These are phyloP conservation scores for Stygiomarasmius scandens DNA, from an alignment of 1,284 basidiomycete species.

Conservation along the genomic window DNA sequence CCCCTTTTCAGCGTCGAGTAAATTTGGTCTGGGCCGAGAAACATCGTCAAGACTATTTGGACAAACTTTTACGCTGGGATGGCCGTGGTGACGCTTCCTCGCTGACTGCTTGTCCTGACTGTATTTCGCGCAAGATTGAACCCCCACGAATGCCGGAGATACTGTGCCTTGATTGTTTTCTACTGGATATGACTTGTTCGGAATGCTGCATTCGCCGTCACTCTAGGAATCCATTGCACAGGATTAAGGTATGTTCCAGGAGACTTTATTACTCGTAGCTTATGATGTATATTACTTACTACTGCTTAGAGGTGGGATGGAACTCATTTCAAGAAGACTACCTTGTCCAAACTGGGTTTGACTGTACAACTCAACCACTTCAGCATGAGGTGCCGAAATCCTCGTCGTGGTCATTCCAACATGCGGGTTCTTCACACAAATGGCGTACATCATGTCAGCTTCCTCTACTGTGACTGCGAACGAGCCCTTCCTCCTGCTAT, in stretches of 20 bases:
- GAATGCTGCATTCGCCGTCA: neutral
- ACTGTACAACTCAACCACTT: constrained; percentile 3
- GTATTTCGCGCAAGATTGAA: neutral
- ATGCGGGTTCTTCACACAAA: constrained; percentile 3
- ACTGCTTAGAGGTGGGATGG: neutral
- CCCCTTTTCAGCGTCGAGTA: neutral
- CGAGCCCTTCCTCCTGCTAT: constrained; percentile 9
- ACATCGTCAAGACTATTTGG: neutral
- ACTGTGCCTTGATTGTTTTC: neutral
- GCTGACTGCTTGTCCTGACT: neutral
- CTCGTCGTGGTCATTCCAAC: neutral
- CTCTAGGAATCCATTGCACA: neutral
- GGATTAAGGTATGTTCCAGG: constrained; percentile 1
- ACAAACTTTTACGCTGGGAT: neutral
- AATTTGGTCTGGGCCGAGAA: neutral
- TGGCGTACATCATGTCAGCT: neutral
- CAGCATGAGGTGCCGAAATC: neutral
- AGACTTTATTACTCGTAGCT: neutral
- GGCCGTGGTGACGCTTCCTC: neutral
- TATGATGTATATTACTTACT: neutral
- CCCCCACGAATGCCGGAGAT: neutral
- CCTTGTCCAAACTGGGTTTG: neutral
- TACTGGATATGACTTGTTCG: neutral
- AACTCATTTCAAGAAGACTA: neutral
- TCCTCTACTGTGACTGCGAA: constrained; percentile 2